Evolutionary conservation across 495 filamentous ascomycete genomes (phyloP).

Genomic region (Aspergillus asperescens): DNA sequence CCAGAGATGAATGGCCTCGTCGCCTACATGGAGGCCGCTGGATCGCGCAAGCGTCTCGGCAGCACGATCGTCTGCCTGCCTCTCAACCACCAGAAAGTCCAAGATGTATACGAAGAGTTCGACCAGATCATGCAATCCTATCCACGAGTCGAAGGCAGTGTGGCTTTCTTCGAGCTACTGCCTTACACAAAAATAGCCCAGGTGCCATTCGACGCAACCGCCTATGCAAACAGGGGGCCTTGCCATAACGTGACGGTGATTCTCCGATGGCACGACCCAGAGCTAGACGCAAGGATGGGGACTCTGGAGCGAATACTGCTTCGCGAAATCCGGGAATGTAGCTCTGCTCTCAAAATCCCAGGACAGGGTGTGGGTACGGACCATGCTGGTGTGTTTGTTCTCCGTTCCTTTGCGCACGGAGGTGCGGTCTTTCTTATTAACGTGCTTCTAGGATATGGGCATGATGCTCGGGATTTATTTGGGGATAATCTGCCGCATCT

Average conservation of each 20-base stretch:
- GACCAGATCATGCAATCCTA: not conserved
- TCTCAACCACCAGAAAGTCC: constrained; percentile 12
- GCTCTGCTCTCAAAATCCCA: constrained; percentile 11
- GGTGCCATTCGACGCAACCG: constrained; percentile 10
- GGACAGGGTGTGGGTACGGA: constrained; percentile 33
- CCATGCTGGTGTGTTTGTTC: constrained; percentile 29
- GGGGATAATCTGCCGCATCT: constrained; percentile 37
- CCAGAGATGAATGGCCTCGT: not conserved
- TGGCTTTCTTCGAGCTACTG: constrained; percentile 16
- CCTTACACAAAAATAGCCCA: constrained; percentile 11
- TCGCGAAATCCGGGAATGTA: not conserved
- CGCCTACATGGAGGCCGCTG: not conserved
- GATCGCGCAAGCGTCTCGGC: constrained; percentile 8
- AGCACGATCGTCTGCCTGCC: constrained; percentile 15
- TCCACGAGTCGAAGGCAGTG: constrained; percentile 8
- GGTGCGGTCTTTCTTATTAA: too few species aligned
- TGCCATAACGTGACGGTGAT: constrained; percentile 18
- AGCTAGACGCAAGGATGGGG: constrained; percentile 6
- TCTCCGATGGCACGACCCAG: constrained; percentile 13
- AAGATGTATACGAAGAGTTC: constrained; percentile 15
- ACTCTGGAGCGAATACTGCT: constrained; percentile 6
- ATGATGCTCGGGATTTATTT: constrained; percentile 38
- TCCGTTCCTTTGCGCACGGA: too few species aligned
- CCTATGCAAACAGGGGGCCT: constrained; percentile 18
- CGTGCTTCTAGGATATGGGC: too few species aligned